Conservation (phyloP, 1,139 yeast species). For the Candida tropicalis region DNA sequence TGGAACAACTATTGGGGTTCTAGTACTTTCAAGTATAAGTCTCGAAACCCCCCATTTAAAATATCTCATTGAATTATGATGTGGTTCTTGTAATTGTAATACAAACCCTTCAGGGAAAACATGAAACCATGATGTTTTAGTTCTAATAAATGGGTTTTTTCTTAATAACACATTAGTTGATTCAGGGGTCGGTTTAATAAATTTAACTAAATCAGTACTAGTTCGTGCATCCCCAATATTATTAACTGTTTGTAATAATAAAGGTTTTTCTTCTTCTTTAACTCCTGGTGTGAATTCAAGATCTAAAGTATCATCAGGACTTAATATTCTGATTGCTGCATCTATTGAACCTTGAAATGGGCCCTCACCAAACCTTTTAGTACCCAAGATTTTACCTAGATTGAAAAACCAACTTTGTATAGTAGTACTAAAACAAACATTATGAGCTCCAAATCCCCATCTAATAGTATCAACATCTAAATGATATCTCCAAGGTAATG, state of each 20-base stretch:
- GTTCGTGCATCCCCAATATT: slow-evolving; percentile 15
- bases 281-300: slow-evolving; percentile 47
- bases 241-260: slow-evolving; percentile 35
- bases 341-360: slow-evolving; percentile 92
- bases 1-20: slow-evolving; percentile 88
- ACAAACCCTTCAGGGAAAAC: slow-evolving; percentile 96
- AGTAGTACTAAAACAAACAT: slow-evolving; percentile 75
- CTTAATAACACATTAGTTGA: slow-evolving; percentile 38
- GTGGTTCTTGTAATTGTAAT: slow-evolving; percentile 79
- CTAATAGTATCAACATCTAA: slow-evolving; percentile 68
- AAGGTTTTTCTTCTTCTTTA: slow-evolving; percentile 30
- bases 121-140: slow-evolving; percentile 86
- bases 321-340: slow-evolving; percentile 82
- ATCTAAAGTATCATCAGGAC: slow-evolving; percentile 74
- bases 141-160: slow-evolving; percentile 52
- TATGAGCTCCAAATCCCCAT: slow-evolving; percentile 95
- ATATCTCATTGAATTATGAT: slow-evolving; percentile 82
- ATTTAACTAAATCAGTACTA: slow-evolving; percentile 23
- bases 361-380: slow-evolving; percentile 87
- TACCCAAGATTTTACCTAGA: slow-evolving; percentile 83
- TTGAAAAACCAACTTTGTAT: slow-evolving; percentile 68
- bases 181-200: slow-evolving; percentile 33
- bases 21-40: slow-evolving; percentile 75
- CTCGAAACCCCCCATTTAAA: slow-evolving; percentile 96
- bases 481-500: slow-evolving; percentile 73